Conservation (phyloP, 2,329 filamentous ascomycete species). For the Fusarium napiforme region DNA sequence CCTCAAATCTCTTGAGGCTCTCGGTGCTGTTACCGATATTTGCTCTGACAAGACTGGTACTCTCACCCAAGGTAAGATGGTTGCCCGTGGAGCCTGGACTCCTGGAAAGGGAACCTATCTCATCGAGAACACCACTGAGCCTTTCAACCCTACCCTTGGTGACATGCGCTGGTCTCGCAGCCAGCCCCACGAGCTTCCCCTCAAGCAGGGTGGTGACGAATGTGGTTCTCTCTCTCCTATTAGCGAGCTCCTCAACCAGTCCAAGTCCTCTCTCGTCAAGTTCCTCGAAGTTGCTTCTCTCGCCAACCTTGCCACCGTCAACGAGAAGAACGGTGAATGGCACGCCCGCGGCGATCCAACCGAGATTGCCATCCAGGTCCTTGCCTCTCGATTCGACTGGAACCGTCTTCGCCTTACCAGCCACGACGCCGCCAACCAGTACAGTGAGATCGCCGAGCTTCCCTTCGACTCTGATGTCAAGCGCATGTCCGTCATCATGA, state of each 20-base stretch:
- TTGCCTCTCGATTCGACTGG: slow-evolving; percentile 73
- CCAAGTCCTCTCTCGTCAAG: slow-evolving; percentile 56
- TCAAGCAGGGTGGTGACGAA: slow-evolving; percentile 45
- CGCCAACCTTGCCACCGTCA: slow-evolving; percentile 64
- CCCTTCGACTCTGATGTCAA: slow-evolving; percentile 79
- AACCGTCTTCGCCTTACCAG: slow-evolving; percentile 65
- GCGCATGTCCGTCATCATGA: slow-evolving; percentile 77
- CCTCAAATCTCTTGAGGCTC: slow-evolving; percentile 64
- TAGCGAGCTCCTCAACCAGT: slow-evolving; percentile 54
- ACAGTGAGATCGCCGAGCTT: slow-evolving; percentile 71
- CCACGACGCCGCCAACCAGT: slow-evolving; percentile 55
- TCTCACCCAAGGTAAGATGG: slow-evolving; percentile 72
- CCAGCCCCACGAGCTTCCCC: slow-evolving; percentile 54
- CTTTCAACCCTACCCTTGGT: slow-evolving; percentile 67
- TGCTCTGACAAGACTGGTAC: slow-evolving; percentile 70
- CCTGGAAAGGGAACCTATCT: slow-evolving; percentile 67
- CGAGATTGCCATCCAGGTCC: slow-evolving; percentile 78
- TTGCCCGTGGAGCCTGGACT: slow-evolving; percentile 69
- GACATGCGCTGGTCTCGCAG: slow-evolving; percentile 55
- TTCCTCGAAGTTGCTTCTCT: slow-evolving; percentile 70
- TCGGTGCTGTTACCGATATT: slow-evolving; percentile 69
- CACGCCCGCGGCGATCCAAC: slow-evolving; percentile 72
- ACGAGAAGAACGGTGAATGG: slow-evolving; percentile 61
- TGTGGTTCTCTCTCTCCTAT: slow-evolving; percentile 42
- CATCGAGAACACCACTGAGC: slow-evolving; percentile 64